Base-by-base conservation (phyloP, 345 rosid species). In the Moricandia moricandioides region DNA sequence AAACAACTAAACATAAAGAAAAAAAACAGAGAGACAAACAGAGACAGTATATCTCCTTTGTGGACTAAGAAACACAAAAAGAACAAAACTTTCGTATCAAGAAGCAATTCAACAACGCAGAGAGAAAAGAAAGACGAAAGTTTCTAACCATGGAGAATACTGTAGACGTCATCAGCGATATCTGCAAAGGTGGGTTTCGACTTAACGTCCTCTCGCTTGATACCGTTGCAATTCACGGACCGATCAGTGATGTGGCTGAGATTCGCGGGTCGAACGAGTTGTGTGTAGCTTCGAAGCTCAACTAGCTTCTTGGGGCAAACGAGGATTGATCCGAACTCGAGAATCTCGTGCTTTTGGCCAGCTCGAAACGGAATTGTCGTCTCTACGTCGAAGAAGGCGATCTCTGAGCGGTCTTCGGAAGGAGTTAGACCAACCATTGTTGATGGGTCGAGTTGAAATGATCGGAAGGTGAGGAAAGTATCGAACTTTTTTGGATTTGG, bases 331-430 rank as follows among this genome's bases (percentile, higher is more conserved):
- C 99, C 99, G 57, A 95, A 95, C 82, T 95, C 99, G 3, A 90
- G 81, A 27, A 95, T 80, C 9, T 84, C 86, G 45, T 33, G 83
- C 7, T 79, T 55, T 81, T 92, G 97, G 17, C 97, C 89, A 37
- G 47, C 30, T 40, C 88, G 82, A 47, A 62, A 74, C 0, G 98
- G 99, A 10, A 90, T 78, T 2, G 99, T 95, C 4, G 99, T 92
- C 75, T 95, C 99, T 1, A 92, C 17, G 74, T 95, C 98, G 83
- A 95, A 92, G 88, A 95, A 95, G 2, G 86, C 97, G 27, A 95
- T 95, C 77, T 92, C 92, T 11, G 90, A 82, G 31, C 84, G 79
- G 21, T 82, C 85, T n/a, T 69, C 84, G 1, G 71, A 67, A 4
- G 76, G 55, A 26, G 77, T 69, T 17, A 69, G 40, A 74, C 40